Evolutionary conservation across 129 eudicot genomes (phyloP).

Genomic region (Sambucus nigra): DNA sequence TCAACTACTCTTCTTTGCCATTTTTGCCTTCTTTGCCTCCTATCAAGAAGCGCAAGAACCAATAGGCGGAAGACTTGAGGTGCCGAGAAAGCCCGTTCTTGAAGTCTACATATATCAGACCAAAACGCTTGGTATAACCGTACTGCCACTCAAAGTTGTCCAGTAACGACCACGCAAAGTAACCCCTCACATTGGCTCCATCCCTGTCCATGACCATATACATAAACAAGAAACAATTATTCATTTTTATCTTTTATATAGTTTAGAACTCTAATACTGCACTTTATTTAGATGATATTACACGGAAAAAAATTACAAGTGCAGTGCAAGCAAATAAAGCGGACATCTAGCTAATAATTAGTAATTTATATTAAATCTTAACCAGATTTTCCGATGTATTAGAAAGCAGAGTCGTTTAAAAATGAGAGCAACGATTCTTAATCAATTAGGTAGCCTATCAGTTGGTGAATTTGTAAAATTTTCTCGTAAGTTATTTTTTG

Average conservation of each 20-base stretch:
- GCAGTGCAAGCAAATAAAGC: background rate
- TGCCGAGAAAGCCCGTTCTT: constrained; percentile 51
- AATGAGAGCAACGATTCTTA: no score
- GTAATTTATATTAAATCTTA: no score
- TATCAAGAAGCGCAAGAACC: constrained; percentile 55
- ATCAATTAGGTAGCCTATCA: no score
- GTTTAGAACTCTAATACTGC: no score
- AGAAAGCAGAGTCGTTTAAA: no score
- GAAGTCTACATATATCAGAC: constrained; percentile 57
- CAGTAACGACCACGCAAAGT: constrained; percentile 80
- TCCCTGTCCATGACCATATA: constrained; percentile 29
- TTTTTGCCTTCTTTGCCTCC: constrained; percentile 35
- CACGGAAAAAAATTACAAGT: background rate
- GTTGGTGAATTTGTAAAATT: no score
- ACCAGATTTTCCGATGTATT: no score
- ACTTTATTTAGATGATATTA: background rate
- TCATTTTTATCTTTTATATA: background rate
- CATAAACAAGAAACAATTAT: background rate
- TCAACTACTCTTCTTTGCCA: constrained; percentile 39
- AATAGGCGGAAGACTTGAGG: constrained; percentile 60
- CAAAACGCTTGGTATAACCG: constrained; percentile 72
- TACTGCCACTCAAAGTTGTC: constrained; percentile 80
- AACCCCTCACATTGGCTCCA: constrained; percentile 58
- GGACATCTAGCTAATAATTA: background rate
- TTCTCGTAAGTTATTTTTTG: no score